Evolutionary conservation across 2,329 filamentous ascomycete species (phyloP).

Genomic region (Botryotinia globosa): DNA sequence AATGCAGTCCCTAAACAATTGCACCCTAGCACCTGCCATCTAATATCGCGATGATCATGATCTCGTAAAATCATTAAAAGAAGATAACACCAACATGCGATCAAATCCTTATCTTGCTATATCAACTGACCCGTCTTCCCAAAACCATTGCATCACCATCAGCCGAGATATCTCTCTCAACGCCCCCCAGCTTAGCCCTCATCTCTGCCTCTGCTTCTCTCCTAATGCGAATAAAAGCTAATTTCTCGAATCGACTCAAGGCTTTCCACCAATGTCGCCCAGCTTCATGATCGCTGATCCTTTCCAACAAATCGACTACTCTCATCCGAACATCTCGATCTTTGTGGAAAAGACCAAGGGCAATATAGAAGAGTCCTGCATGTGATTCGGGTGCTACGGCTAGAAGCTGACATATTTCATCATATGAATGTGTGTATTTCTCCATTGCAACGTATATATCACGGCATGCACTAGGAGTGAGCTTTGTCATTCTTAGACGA

Average conservation of each 20-base stretch:
- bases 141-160: constrained; percentile 35
- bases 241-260: constrained; percentile 82
- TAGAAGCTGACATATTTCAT: constrained; percentile 80
- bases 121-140: constrained; percentile 51
- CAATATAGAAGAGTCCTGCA: constrained; percentile 86
- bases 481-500: constrained; percentile 76
- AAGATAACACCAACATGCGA: constrained; percentile 81
- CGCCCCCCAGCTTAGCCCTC: constrained; percentile 36
- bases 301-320: constrained; percentile 76
- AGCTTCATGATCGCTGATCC: constrained; percentile 81
- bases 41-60: constrained; percentile 8
- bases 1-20: constrained; percentile 11
- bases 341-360: constrained; percentile 88
- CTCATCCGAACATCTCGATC: constrained; percentile 73
- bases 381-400: constrained; percentile 81
- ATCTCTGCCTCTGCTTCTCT: constrained; percentile 59
- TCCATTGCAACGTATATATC: constrained; percentile 83
- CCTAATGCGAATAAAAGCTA: constrained; percentile 78
- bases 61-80: constrained; percentile 46
- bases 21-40: constrained; percentile 9
- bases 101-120: constrained; percentile 71
- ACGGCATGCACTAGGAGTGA: constrained; percentile 71
- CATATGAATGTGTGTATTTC: constrained; percentile 73
- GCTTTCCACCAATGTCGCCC: constrained; percentile 90
- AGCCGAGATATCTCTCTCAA: constrained; percentile 20